A percentile compares a stretch with the other conserved stretches of the same genome.
phyloP scores from a whole-genome alignment of 306 rosid genomes.

The Medicago arabica region DNA sequence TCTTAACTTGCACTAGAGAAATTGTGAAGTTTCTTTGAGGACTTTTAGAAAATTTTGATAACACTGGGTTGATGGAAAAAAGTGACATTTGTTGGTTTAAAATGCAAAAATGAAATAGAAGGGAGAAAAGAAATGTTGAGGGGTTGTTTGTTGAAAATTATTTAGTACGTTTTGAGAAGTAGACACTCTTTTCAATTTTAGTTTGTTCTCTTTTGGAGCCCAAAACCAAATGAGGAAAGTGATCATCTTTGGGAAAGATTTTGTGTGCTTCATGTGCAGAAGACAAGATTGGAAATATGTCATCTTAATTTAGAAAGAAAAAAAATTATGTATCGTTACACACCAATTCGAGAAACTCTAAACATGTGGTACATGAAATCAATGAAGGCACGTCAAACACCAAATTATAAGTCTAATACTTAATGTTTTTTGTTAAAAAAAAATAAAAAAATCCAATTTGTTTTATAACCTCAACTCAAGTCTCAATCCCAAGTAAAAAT shows the following conservation, averaged over 20 bases:
- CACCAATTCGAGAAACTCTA: constrained; percentile 50
- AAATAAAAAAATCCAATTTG: too few species aligned
- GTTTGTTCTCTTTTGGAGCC: constrained; percentile 36
- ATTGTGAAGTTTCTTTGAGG: background rate
- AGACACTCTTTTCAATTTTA: background rate
- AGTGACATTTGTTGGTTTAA: background rate
- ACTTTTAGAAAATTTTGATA: background rate
- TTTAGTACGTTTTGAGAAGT: background rate
- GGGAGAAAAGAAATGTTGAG: background rate
- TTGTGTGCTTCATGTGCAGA: constrained; percentile 56
- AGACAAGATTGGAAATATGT: constrained; percentile 54
- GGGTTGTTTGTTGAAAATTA: background rate
- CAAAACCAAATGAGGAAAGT: constrained; percentile 79
- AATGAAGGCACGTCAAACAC: constrained; percentile 20
- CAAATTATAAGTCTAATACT: background rate
- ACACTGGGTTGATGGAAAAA: background rate
- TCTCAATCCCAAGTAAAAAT: background rate
- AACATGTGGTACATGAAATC: constrained; percentile 48
- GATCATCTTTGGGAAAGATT: constrained; percentile 50
- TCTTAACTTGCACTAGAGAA: background rate
- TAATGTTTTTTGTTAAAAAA: too few species aligned
- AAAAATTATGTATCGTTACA: constrained; percentile 1
- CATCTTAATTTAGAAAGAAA: constrained; percentile 60
- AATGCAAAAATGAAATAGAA: background rate
- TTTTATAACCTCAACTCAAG: too few species aligned